phyloP scores from a whole-genome alignment of 441 rosid species.

The Euphorbia celastroides region DNA sequence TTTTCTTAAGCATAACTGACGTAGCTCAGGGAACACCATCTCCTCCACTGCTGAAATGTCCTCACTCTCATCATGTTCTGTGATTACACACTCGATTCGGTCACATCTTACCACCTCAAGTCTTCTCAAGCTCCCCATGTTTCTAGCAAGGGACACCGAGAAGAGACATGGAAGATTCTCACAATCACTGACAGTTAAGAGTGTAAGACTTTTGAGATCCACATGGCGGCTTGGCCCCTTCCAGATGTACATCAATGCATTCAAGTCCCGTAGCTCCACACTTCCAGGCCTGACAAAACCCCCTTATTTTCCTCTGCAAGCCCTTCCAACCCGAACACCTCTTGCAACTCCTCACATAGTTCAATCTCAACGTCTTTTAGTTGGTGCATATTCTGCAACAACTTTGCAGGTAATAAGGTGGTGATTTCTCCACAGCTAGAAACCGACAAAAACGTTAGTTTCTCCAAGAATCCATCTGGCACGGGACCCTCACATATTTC shows the following conservation, averaged over 20 bases:
- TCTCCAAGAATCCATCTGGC: slow-evolving; percentile 6
- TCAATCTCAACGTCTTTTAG: background rate
- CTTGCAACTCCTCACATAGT: background rate
- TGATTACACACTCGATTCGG: slow-evolving; percentile 6
- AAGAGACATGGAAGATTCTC: background rate
- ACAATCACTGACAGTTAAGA: background rate
- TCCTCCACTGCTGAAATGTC: background rate
- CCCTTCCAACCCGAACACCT: slow-evolving; percentile 8
- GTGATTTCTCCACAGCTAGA: background rate
- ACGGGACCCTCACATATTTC: slow-evolving; percentile 15
- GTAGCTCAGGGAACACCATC: slow-evolving; percentile 13
- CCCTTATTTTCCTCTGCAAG: background rate
- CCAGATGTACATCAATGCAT: slow-evolving; percentile 13
- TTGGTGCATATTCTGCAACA: background rate
- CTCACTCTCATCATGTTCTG: background rate
- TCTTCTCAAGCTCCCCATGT: slow-evolving; percentile 2
- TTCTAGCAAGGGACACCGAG: slow-evolving; percentile 9
- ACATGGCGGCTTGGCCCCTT: slow-evolving; percentile 5
- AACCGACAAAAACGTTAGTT: background rate
- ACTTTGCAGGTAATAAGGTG: slow-evolving; percentile 1
- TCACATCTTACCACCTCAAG: slow-evolving; percentile 1
- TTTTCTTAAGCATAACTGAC: background rate
- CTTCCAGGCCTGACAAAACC: slow-evolving; percentile 1
- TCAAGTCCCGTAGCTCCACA: background rate
- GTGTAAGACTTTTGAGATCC: slow-evolving; percentile 8